Percentiles rank a stretch among this genome's conserved stretches.
phyloP scores from a whole-genome alignment of 331 rosid genomes.

The Rosa hybrid region DNA sequence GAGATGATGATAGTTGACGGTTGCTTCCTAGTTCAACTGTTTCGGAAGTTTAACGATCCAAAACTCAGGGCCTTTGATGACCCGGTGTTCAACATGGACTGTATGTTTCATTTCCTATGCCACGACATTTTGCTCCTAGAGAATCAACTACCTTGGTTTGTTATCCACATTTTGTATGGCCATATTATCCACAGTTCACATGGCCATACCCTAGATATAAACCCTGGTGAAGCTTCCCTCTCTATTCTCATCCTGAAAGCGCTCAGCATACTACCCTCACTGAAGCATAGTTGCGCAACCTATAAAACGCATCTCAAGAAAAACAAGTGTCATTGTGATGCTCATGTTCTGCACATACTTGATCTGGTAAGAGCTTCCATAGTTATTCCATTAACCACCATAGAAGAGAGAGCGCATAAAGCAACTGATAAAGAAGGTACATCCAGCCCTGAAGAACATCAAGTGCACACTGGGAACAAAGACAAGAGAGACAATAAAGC shows the following conservation, averaged over 20 bases:
- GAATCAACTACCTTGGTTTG: slow-evolving; percentile 12
- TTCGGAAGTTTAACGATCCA: too few relatives aligned
- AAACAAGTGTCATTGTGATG: background rate
- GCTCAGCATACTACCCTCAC: background rate
- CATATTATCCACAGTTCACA: background rate
- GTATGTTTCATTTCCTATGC: background rate
- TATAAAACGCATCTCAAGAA: background rate
- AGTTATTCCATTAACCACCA: background rate
- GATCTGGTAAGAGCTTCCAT: background rate
- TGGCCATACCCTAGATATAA: background rate
- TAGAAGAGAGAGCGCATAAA: background rate
- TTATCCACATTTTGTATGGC: background rate
- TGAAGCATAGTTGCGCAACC: background rate
- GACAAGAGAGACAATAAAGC: too few relatives aligned
- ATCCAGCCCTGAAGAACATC: too few relatives aligned
- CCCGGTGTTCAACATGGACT: background rate
- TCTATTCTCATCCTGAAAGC: background rate
- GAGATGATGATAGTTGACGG: too few relatives aligned
- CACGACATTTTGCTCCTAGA: slow-evolving; percentile 11
- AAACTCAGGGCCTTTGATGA: background rate
- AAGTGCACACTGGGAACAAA: too few relatives aligned
- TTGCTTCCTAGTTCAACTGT: too few relatives aligned
- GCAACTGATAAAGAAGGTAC: too few relatives aligned
- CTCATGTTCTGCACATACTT: background rate
- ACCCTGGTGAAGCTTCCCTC: background rate